A percentile compares a stretch with the other conserved stretches of the same genome.
Conservation (phyloP, 2,329 filamentous ascomycete genomes). For the Ceratocystis destructans region DNA sequence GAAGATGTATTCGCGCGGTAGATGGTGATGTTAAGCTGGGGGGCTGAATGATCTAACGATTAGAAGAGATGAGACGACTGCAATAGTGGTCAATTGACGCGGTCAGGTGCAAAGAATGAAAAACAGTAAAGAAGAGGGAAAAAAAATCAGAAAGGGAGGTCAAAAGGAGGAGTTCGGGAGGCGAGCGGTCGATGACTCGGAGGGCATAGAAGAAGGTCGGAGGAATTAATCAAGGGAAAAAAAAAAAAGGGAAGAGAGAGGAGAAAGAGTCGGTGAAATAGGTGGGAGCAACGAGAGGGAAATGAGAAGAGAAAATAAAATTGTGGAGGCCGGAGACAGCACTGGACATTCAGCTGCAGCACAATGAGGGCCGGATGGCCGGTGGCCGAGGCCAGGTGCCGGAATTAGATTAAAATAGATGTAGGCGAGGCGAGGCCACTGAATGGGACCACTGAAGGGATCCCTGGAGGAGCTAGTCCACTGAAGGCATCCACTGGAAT, state of each 20-base stretch:
- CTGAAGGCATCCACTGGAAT: neutral
- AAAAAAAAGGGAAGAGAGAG: neutral
- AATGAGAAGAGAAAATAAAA: conserved; percentile 10
- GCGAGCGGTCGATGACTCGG: neutral
- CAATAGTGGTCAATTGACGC: too few species aligned
- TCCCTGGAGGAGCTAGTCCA: neutral
- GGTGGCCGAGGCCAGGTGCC: conserved; percentile 20
- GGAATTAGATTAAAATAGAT: conserved; percentile 14
- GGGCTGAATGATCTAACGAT: neutral
- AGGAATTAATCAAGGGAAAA: neutral
- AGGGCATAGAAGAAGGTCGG: neutral
- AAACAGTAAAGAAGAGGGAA: too few species aligned
- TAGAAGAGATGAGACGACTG: too few species aligned
- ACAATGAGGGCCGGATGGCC: conserved; percentile 17
- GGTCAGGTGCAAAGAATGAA: too few species aligned
- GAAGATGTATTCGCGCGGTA: too few species aligned
- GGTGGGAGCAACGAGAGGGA: conserved; percentile 8
- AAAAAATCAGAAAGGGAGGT: too few species aligned
- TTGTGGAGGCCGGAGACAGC: conserved; percentile 19
- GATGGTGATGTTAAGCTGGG: too few species aligned
- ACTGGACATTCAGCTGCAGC: conserved; percentile 12
- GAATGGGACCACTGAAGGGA: too few species aligned
- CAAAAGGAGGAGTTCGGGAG: too few species aligned
- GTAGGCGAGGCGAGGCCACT: neutral
- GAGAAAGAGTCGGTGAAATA: neutral